phyloP scores from a whole-genome alignment of 2,329 filamentous ascomycete genomes.

The Dothideomycetes sp. region DNA sequence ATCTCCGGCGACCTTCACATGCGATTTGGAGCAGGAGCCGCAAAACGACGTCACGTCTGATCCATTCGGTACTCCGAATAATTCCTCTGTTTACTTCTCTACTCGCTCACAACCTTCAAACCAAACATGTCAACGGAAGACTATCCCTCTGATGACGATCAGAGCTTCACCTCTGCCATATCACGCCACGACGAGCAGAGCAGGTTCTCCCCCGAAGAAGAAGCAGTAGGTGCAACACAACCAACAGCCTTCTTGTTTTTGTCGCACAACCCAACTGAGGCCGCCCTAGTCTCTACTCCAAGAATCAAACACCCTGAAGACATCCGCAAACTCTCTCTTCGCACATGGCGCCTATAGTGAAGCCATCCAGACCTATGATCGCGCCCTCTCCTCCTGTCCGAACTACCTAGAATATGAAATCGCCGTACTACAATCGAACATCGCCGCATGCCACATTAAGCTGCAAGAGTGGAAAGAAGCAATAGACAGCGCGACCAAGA shows the following conservation, averaged over 20 bases:
- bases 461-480: constrained; percentile 77
- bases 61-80: no score
- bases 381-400: constrained; percentile 67
- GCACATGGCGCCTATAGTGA: constrained; percentile 57
- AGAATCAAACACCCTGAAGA: constrained; percentile 63
- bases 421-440: constrained; percentile 78
- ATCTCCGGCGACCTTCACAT: no score
- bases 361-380: constrained; percentile 73
- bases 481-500: constrained; percentile 59
- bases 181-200: neutral
- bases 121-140: constrained; percentile 8
- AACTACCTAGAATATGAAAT: constrained; percentile 80
- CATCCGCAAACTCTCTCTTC: constrained; percentile 72
- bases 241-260: neutral
- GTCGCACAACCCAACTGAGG: neutral
- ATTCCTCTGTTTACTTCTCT: no score
- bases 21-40: neutral
- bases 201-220: constrained; percentile 31
- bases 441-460: constrained; percentile 80
- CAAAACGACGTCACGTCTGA: neutral
- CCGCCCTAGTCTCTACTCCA: constrained; percentile 49
- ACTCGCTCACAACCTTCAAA: no score
- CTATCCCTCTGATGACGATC: constrained; percentile 8
- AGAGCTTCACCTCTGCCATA: constrained; percentile 9
- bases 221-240: constrained; percentile 23